Percentiles rank a stretch among this genome's conserved stretches.
These are phyloP conservation scores for Leccinum uliginosum DNA, from an alignment of 768 basidiomycete genomes.

Conservation along the genomic window DNA sequence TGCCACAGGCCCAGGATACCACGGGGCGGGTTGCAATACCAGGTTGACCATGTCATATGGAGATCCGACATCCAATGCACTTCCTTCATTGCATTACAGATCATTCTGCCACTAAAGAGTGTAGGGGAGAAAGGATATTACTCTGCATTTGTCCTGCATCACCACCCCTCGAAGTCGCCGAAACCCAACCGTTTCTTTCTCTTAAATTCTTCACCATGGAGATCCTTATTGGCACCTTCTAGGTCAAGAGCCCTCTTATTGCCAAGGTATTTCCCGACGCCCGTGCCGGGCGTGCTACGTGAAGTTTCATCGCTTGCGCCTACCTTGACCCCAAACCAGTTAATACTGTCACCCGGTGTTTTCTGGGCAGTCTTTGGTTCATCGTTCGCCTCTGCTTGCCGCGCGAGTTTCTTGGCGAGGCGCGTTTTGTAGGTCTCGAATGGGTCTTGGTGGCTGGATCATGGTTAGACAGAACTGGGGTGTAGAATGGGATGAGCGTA, in stretches of 20 bases:
- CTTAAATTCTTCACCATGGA: conserved; percentile 46
- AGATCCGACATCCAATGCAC: neutral
- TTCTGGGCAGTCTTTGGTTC: conserved; percentile 37
- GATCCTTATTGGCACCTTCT: conserved; percentile 17
- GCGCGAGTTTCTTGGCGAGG: conserved; percentile 70
- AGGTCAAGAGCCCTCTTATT: conserved; percentile 43
- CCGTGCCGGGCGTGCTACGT: conserved; percentile 29
- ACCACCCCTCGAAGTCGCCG: conserved; percentile 89
- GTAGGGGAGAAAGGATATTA: neutral
- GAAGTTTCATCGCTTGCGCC: conserved; percentile 41
- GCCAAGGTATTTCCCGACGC: conserved; percentile 79
- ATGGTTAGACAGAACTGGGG: conserved; percentile 1
- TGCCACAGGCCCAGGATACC: neutral
- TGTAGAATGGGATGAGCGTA: conserved; percentile 35
- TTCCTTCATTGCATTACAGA: conserved; percentile 5
- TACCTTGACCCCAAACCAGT: conserved; percentile 90
- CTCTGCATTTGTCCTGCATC: neutral
- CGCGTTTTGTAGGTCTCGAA: conserved; percentile 90
- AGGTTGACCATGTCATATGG: conserved; percentile 14
- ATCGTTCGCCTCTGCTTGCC: conserved; percentile 29
- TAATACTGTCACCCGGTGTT: conserved; percentile 63
- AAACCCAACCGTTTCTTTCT: conserved; percentile 87
- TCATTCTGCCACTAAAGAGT: conserved; percentile 6
- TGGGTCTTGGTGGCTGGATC: conserved; percentile 80
- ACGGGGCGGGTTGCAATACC: conserved; percentile 17